These are phyloP conservation scores for Trametes gibbosa DNA, from an alignment of 768 basidiomycete genomes.

Conservation along the genomic window DNA sequence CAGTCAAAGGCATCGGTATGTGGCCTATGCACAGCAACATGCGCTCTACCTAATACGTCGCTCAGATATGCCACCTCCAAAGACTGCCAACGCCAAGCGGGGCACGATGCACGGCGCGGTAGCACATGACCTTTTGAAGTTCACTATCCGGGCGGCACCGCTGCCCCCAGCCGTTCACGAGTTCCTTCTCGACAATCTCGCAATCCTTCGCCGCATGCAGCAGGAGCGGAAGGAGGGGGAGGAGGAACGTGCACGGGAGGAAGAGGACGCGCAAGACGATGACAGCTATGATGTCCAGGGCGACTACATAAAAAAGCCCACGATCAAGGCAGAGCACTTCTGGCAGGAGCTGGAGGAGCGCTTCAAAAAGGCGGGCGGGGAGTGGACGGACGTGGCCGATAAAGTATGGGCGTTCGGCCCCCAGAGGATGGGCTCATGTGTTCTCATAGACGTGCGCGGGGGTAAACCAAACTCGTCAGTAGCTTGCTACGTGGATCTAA, in stretches of 20 bases:
- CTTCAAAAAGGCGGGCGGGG: constrained; percentile 63
- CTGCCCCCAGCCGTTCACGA: constrained; percentile 68
- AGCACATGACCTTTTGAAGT: constrained; percentile 69
- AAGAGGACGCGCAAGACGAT: constrained; percentile 29
- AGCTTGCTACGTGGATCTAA: background rate
- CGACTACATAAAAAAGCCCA: constrained; percentile 59
- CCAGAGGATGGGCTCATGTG: constrained; percentile 78
- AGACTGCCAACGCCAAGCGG: constrained; percentile 62
- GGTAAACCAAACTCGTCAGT: constrained; percentile 56
- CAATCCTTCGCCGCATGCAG: constrained; percentile 59
- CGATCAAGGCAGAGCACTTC: constrained; percentile 71
- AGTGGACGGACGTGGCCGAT: constrained; percentile 75
- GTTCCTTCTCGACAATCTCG: constrained; percentile 75
- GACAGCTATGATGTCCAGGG: constrained; percentile 47
- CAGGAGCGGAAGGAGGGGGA: constrained; percentile 33
- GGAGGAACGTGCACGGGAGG: background rate
- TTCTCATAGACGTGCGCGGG: constrained; percentile 74
- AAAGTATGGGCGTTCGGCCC: constrained; percentile 92
- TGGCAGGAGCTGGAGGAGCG: constrained; percentile 68
- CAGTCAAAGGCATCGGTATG: constrained; percentile 72
- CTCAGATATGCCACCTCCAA: constrained; percentile 85
- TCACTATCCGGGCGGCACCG: constrained; percentile 80
- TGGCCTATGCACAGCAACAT: background rate
- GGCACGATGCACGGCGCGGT: constrained; percentile 77
- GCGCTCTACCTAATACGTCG: constrained; percentile 4